Evolutionary conservation across 345 rosid genomes (phyloP), one percentile per base, ranked within the genome.

Genomic region (Eucalyptus marginata): DNA sequence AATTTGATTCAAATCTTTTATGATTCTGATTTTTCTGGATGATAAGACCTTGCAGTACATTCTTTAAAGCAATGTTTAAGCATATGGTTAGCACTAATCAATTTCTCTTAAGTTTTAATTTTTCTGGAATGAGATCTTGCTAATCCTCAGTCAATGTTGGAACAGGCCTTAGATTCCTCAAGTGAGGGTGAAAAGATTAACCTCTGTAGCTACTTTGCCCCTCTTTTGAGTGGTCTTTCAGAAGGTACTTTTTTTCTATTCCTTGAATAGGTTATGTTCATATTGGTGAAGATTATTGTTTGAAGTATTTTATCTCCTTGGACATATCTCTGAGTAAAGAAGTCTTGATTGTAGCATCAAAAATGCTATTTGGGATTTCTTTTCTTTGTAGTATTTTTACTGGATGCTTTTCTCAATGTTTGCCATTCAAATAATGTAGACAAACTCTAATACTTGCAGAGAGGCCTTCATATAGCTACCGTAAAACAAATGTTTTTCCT

Each of bases 151-250:
- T 86, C 36, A 15, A 25, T 2, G 40, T 89, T 86, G 86, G 83
- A 49, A 66, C 93, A 98, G 99, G 98, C 96, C 90, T 91, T 98
- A 52, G 95, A 92, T 92, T 93, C 47, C 27, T 76, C 47, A 5
- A 40, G 93, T 54, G 87, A 88, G 10, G 90, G 94, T 89, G 90
- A 89, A 93, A 93, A 92, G 62, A 87, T 59, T 89, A 87, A 89
- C 86, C 89, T 90, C 86, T 91, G 94, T 86, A 88, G 88, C 68
- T 93, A 88, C 93, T 92, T 90, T 89, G 90, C 95, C 89, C 96
- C 98, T 91, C 94, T 96, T 90, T 89, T 97, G 54, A 92, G 89
- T 90, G 98, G 98, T 33, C 94, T 98, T 88, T 92, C 96, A 56
- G 93, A 94, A 94, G 99, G 99, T 97, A 93, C 87, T 40, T 40